Conservation (phyloP, 75 land plant genomes). For the Selaginella tamariscina region DNA sequence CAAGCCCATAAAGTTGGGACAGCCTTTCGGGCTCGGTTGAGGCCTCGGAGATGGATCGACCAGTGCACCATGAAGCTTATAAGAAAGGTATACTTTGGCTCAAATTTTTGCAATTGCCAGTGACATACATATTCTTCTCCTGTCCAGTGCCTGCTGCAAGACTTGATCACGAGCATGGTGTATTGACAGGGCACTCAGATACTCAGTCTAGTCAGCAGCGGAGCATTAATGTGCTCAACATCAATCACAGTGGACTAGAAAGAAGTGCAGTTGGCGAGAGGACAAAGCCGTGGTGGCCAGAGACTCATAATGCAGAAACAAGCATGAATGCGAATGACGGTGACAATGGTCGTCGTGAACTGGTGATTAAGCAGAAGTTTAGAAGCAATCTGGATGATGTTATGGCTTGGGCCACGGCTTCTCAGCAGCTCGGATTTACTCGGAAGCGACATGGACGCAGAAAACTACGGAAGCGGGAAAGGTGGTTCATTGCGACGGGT, state of each 20-base stretch:
- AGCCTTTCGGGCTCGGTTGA: conserved; percentile 16
- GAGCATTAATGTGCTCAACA: background rate
- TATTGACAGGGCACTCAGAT: background rate
- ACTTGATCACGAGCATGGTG: background rate
- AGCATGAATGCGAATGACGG: too few species aligned
- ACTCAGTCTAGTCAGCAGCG: background rate
- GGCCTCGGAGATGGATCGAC: conserved; percentile 15
- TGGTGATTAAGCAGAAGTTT: too few species aligned
- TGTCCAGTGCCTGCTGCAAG: too few species aligned
- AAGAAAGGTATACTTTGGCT: background rate
- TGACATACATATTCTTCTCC: too few species aligned
- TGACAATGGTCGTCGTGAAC: too few species aligned
- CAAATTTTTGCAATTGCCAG: too few species aligned
- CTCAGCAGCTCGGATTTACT: too few species aligned
- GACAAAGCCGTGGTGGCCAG: background rate
- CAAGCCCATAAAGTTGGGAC: conserved; percentile 20
- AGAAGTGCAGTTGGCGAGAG: background rate
- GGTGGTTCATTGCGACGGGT: too few species aligned
- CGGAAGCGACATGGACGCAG: too few species aligned
- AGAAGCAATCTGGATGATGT: too few species aligned
- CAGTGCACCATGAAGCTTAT: background rate
- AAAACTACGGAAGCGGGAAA: too few species aligned
- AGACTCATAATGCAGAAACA: background rate
- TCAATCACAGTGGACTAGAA: background rate
- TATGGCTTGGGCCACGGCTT: too few species aligned